Evolutionary conservation across 164 flowering plant genomes (phyloP).

Genomic region (Annona cherimola): DNA sequence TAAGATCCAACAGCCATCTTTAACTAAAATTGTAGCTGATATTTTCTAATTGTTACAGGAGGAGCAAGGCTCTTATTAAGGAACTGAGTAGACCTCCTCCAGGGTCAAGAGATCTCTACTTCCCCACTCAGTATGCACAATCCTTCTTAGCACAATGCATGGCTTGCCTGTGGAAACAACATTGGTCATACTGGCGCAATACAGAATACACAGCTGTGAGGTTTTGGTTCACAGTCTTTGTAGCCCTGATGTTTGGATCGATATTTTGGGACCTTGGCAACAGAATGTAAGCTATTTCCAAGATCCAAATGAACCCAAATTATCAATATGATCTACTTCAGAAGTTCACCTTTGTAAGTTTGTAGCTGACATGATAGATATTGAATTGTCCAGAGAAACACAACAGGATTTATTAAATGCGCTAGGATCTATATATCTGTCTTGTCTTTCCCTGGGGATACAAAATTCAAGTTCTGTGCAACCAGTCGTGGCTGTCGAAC

Average conservation of each 20-base stretch:
- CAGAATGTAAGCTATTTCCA: slow-evolving; percentile 35
- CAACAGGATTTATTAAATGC: slow-evolving; percentile 82
- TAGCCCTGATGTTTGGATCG: slow-evolving; percentile 43
- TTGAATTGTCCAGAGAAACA: slow-evolving; percentile 46
- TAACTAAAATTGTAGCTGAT: neutral
- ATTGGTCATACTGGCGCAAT: slow-evolving; percentile 48
- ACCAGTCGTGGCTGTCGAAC: slow-evolving; percentile 91
- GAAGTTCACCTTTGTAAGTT: neutral
- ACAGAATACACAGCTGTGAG: slow-evolving; percentile 45
- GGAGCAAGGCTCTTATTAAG: slow-evolving; percentile 39
- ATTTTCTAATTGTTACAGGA: slow-evolving; percentile 26
- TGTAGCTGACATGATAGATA: neutral
- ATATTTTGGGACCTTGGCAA: slow-evolving; percentile 42
- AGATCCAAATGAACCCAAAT: neutral
- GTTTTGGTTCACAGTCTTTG: slow-evolving; percentile 33
- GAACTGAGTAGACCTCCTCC: slow-evolving; percentile 41
- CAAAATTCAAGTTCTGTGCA: slow-evolving; percentile 84
- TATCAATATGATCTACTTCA: neutral
- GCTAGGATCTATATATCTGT: slow-evolving; percentile 92
- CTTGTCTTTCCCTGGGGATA: slow-evolving; percentile 77
- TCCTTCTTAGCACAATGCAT: slow-evolving; percentile 40
- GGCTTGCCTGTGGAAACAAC: slow-evolving; percentile 61
- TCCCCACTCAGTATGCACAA: slow-evolving; percentile 37
- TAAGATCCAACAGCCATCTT: neutral
- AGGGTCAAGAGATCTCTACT: slow-evolving; percentile 38